Conservation (phyloP, 345 rosid genomes). For the Populus pruinosa region DNA sequence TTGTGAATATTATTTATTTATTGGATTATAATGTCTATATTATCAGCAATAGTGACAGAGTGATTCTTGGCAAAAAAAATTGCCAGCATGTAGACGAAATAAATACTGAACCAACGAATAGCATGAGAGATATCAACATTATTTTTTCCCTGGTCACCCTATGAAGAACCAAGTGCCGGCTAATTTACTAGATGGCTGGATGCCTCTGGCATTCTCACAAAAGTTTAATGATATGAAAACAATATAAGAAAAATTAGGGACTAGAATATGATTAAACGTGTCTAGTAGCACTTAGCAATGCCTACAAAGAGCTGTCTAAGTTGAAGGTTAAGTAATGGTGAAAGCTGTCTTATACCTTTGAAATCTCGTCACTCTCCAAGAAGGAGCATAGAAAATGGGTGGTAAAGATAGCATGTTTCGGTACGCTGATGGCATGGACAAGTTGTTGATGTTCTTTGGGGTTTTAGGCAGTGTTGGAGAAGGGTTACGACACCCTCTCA, state of each 20-base stretch:
- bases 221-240: constrained; percentile 11
- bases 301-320: constrained; percentile 16
- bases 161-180: constrained; percentile 26
- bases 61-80: background rate
- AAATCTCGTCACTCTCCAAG: background rate
- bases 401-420: constrained; percentile 50
- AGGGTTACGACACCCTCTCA: constrained; percentile 59
- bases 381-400: constrained; percentile 27
- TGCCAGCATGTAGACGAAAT: background rate
- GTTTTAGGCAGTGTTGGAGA: constrained; percentile 68
- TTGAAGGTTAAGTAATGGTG: constrained; percentile 8
- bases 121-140: background rate
- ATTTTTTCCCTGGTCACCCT: background rate
- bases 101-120: background rate
- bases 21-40: background rate
- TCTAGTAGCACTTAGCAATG: background rate
- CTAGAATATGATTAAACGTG: constrained; percentile 11
- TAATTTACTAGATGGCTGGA: constrained; percentile 3
- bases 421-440: constrained; percentile 51
- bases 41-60: background rate
- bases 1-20: too few species aligned
- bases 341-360: background rate
- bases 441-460: constrained; percentile 56
- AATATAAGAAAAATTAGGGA: constrained; percentile 18
- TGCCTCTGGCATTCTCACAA: constrained; percentile 6